These are phyloP conservation scores for Gnomoniopsis sp. DNA, from an alignment of 2,329 filamentous ascomycete species.

Conservation along the genomic window DNA sequence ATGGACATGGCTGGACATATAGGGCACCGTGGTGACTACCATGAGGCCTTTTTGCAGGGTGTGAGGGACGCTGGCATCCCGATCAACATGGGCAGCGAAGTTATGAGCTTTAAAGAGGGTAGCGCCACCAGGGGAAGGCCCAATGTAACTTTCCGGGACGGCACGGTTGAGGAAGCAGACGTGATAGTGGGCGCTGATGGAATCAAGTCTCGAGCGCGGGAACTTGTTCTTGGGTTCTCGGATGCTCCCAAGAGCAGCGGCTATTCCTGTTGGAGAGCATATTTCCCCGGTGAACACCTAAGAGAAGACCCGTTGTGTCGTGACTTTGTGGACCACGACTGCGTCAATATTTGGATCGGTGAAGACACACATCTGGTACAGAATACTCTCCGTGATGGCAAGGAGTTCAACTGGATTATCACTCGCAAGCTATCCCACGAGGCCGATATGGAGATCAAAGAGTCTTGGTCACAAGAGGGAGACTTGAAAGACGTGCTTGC, in stretches of 20 bases:
- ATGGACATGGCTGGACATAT: constrained; percentile 50
- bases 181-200: constrained; percentile 50
- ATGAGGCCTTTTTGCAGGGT: constrained; percentile 36
- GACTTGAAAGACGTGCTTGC: constrained; percentile 40
- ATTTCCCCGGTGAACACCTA: constrained; percentile 34
- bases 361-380: constrained; percentile 40
- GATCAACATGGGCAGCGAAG: constrained; percentile 37
- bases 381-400: constrained; percentile 38
- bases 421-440: constrained; percentile 40
- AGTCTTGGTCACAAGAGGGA: constrained; percentile 46
- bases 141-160: constrained; percentile 32
- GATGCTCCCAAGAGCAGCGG: constrained; percentile 51
- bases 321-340: constrained; percentile 40
- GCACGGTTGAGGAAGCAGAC: constrained; percentile 38
- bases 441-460: constrained; percentile 39
- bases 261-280: constrained; percentile 51
- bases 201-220: constrained; percentile 47
- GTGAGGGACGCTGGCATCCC: constrained; percentile 37
- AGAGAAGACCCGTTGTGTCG: constrained; percentile 32
- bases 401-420: constrained; percentile 45
- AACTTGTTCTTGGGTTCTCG: constrained; percentile 48
- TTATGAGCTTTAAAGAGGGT: constrained; percentile 34
- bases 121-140: constrained; percentile 19
- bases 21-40: constrained; percentile 42
- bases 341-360: constrained; percentile 44